Conservation (phyloP, 768 basidiomycete species). For the Wakefieldia striispora region DNA sequence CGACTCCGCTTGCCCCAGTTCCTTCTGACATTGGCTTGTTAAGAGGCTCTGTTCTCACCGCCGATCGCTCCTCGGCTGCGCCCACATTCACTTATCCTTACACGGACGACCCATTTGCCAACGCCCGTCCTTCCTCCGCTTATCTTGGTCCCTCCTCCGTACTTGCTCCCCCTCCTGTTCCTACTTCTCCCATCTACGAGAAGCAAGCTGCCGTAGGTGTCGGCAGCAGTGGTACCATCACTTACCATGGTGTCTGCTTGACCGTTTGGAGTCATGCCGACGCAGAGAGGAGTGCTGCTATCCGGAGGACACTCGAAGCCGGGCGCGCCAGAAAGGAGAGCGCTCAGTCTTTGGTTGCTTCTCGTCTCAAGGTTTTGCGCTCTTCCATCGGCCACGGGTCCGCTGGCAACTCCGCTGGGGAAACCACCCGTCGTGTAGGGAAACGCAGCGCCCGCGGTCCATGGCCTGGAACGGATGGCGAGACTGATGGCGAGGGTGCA, state of each 20-base stretch:
- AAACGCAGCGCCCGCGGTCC: slow-evolving; percentile 64
- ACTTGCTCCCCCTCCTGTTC: slow-evolving; percentile 38
- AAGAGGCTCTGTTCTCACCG: slow-evolving; percentile 71
- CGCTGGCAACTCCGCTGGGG: slow-evolving; percentile 40
- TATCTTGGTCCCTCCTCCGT: slow-evolving; percentile 78
- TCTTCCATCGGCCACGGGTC: slow-evolving; percentile 48
- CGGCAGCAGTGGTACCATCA: slow-evolving; percentile 41
- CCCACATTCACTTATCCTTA: slow-evolving; percentile 72
- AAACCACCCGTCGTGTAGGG: slow-evolving; percentile 59
- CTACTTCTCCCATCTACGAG: slow-evolving; percentile 31
- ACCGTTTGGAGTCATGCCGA: slow-evolving; percentile 97
- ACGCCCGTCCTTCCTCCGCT: slow-evolving; percentile 71
- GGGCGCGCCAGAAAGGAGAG: slow-evolving; percentile 78
- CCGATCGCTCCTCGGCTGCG: slow-evolving; percentile 63
- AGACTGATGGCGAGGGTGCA: slow-evolving; percentile 75
- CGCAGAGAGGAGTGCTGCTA: slow-evolving; percentile 78
- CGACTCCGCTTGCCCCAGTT: slow-evolving; percentile 72
- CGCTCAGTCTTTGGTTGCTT: slow-evolving; percentile 66
- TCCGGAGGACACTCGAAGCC: slow-evolving; percentile 78
- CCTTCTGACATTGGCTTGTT: slow-evolving; percentile 59
- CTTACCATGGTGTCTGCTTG: slow-evolving; percentile 89
- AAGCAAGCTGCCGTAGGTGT: slow-evolving; percentile 36
- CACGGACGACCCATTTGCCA: slow-evolving; percentile 66
- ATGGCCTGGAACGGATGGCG: slow-evolving; percentile 64
- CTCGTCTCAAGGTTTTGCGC: slow-evolving; percentile 64